Percentiles rank a stretch among this genome's conserved stretches.
Evolutionary conservation across 2,329 filamentous ascomycete species (phyloP).

Genomic region (Ophiosphaerella korrae): DNA sequence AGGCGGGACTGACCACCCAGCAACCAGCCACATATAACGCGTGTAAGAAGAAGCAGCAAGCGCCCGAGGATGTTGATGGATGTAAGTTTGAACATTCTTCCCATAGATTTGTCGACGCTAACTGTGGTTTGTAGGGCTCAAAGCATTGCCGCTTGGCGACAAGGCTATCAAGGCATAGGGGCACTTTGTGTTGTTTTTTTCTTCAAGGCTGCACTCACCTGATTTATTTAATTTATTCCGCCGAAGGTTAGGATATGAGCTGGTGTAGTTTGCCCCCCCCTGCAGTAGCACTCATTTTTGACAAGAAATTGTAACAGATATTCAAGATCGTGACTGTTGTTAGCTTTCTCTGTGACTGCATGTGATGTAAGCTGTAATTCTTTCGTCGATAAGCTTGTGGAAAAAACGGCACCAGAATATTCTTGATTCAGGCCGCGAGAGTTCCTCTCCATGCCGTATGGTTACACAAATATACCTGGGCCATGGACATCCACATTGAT

Average conservation of each 20-base stretch:
- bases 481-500: too few relatives aligned
- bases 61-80: slow-evolving; percentile 38
- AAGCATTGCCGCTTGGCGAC: slow-evolving; percentile 32
- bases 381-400: too few relatives aligned
- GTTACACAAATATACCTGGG: too few relatives aligned
- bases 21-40: slow-evolving; percentile 33
- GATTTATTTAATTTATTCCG: not conserved
- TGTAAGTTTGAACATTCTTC: slow-evolving; percentile 25
- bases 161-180: slow-evolving; percentile 32
- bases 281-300: too few relatives aligned
- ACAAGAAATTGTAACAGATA: too few relatives aligned
- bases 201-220: not conserved
- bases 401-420: too few relatives aligned
- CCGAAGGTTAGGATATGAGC: not conserved
- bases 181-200: not conserved
- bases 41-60: slow-evolving; percentile 43
- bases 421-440: too few relatives aligned
- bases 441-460: too few relatives aligned
- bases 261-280: not conserved
- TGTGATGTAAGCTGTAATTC: too few relatives aligned
- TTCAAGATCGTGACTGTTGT: too few relatives aligned
- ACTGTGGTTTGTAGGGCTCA: slow-evolving; percentile 30
- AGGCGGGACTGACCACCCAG: slow-evolving; percentile 38
- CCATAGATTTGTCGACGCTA: slow-evolving; percentile 5
- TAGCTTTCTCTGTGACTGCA: too few relatives aligned